phyloP scores from a whole-genome alignment of 164 flowering plant genomes.

The Piper longum region DNA sequence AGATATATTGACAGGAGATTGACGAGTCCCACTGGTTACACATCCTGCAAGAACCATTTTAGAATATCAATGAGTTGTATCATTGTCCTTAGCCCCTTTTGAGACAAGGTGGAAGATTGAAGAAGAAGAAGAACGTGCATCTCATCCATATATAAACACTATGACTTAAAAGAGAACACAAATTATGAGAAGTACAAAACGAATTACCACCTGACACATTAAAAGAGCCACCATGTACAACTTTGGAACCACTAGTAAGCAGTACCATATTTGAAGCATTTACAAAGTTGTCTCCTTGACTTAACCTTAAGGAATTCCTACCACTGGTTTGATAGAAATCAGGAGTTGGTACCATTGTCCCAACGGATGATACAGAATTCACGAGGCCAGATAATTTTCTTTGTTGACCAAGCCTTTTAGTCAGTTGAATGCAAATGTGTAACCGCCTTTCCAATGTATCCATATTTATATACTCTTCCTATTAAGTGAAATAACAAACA shows the following conservation, averaged over 20 bases:
- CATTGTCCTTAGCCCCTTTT: neutral
- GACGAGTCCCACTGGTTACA: slow-evolving; percentile 66
- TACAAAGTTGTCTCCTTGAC: slow-evolving; percentile 42
- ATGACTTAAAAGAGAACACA: neutral
- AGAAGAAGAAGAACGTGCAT: neutral
- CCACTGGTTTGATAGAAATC: slow-evolving; percentile 60
- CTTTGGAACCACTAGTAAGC: slow-evolving; percentile 23
- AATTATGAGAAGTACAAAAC: neutral
- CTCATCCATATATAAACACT: neutral
- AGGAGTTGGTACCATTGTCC: slow-evolving; percentile 97
- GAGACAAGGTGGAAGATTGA: neutral
- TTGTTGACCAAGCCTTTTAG: slow-evolving; percentile 31
- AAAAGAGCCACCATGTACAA: slow-evolving; percentile 37
- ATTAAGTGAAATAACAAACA: slow-evolving; percentile 2
- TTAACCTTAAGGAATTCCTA: slow-evolving; percentile 33
- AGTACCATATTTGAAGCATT: slow-evolving; percentile 22
- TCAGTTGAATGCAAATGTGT: slow-evolving; percentile 25
- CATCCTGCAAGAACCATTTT: slow-evolving; percentile 30
- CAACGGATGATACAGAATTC: slow-evolving; percentile 50
- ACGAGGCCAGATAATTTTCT: slow-evolving; percentile 33
- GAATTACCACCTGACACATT: slow-evolving; percentile 45
- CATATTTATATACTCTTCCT: slow-evolving; percentile 83
- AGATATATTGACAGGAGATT: slow-evolving; percentile 34
- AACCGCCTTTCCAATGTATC: slow-evolving; percentile 65
- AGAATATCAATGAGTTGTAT: neutral